Evolutionary conservation across 306 rosid species (phyloP), one percentile per base, ranked within the genome.

Genomic region (Glycine tomentella): DNA sequence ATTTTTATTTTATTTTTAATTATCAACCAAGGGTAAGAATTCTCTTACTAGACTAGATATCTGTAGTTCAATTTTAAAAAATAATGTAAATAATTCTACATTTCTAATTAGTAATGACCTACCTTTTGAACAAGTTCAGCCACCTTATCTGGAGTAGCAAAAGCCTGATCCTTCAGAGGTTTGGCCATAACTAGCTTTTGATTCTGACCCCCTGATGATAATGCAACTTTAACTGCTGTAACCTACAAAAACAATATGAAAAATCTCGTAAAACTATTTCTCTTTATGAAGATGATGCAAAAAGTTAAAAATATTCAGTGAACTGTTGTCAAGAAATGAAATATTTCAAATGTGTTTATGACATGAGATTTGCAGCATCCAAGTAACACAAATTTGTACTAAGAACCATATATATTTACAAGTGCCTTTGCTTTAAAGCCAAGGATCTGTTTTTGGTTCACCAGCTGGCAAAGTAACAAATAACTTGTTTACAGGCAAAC

Each of bases 141-240:
- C 81, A 95, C 99, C 84, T 93, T 93, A 82, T 95, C 99, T 3
- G 97, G 98, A 80, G 91, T 88, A 76, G 99, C 98, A 84, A 95
- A 95, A 72, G 99, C 99, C 85, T 93, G 99, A 76, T 87, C 92
- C 85, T 86, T 93, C 45, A 95, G 83, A 77, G 98, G 97, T 86
- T 88, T 95, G 84, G 95, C 83, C 93, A 92, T 86, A 79, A 25
- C 86, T 40, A 72, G 86, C 88, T 88, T 95, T 78, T 83, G 97
- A 86, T 85, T 93, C 82, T 89, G 98, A 74, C 82, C 86, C 79
- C 92, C 93, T 2, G 93, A 81, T 55, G 97, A 90, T 74, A 91
- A 77, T 78, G 99, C 90, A 81, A 91, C 95, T 91, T 92, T 95
- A 69, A 95, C 98, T 51, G 98, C 98, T 25, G 99, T 92, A 67